A percentile compares a stretch with the other conserved stretches of the same genome.
These are phyloP conservation scores for Termitomyces sp. DNA, from an alignment of 768 basidiomycete species.

Conservation along the genomic window DNA sequence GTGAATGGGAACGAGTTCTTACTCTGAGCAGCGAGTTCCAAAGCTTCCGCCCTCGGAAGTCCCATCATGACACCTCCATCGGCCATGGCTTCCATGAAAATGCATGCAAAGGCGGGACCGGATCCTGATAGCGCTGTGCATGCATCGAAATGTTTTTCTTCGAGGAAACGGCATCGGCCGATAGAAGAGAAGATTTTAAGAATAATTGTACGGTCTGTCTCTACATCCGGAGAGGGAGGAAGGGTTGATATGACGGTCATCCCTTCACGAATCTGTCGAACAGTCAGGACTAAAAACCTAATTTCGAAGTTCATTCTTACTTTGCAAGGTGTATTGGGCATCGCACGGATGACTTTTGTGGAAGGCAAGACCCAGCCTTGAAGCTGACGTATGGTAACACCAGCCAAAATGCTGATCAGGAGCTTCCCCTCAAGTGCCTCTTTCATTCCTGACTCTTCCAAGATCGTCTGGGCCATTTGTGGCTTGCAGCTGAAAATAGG, in stretches of 20 bases:
- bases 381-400: conserved; percentile 85
- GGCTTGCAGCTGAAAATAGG: conserved; percentile 79
- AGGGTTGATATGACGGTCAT: conserved; percentile 93
- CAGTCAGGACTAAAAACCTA: not conserved
- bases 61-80: conserved; percentile 99
- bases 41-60: conserved; percentile 85
- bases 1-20: conserved; percentile 17
- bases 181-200: conserved; percentile 96
- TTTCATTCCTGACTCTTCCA: conserved; percentile 69
- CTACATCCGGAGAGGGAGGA: conserved; percentile 44
- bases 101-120: conserved; percentile 95
- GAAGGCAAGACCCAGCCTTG: conserved; percentile 65
- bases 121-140: conserved; percentile 96
- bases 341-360: conserved; percentile 90
- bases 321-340: conserved; percentile 98
- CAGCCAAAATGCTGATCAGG: conserved; percentile 96
- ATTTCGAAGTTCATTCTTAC: conserved; percentile 35
- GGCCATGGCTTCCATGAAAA: conserved; percentile 97
- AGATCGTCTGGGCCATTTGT: conserved; percentile 73
- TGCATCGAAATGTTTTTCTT: conserved; percentile 98
- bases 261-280: conserved; percentile 87
- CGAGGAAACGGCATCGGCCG: conserved; percentile 92
- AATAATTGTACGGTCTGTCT: conserved; percentile 67
- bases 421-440: conserved; percentile 88
- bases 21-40: conserved; percentile 97